Conservation (phyloP, 306 rosid species). For the Quercus agrifolia region DNA sequence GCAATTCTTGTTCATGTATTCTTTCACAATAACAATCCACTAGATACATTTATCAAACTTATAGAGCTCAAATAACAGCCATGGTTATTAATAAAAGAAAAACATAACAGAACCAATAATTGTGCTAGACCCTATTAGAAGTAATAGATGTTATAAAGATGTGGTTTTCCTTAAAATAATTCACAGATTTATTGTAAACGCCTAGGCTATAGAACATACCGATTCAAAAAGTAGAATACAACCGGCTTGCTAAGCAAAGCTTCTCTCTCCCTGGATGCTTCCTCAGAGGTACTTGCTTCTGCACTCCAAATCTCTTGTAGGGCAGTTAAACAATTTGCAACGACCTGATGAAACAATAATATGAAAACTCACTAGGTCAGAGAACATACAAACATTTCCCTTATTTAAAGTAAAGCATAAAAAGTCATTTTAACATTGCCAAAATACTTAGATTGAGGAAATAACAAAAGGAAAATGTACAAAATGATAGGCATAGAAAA, state of each 20-base stretch:
- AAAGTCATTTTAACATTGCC: not conserved
- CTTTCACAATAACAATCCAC: not conserved
- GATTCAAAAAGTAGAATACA: conserved; percentile 76
- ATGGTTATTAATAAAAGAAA: not conserved
- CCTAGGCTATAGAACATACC: conserved; percentile 41
- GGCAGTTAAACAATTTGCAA: conserved; percentile 92
- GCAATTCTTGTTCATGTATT: not conserved
- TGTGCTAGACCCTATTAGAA: not conserved
- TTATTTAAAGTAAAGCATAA: not conserved
- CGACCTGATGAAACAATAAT: conserved; percentile 56
- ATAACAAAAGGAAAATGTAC: not conserved
- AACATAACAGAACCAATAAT: not conserved
- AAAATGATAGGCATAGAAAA: conserved; percentile 4
- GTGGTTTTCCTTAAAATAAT: not conserved
- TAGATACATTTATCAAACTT: not conserved
- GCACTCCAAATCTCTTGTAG: conserved; percentile 95
- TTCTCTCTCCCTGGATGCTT: conserved; percentile 93
- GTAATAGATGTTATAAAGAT: not conserved
- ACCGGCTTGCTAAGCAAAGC: conserved; percentile 81
- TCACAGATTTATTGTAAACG: not conserved
- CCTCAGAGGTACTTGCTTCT: conserved; percentile 84
- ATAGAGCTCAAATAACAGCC: not conserved
- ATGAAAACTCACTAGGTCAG: not conserved
- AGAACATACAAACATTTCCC: not conserved
- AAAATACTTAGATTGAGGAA: not conserved